Conservation (phyloP, 306 rosid genomes). For the Canavalia ensiformis region DNA sequence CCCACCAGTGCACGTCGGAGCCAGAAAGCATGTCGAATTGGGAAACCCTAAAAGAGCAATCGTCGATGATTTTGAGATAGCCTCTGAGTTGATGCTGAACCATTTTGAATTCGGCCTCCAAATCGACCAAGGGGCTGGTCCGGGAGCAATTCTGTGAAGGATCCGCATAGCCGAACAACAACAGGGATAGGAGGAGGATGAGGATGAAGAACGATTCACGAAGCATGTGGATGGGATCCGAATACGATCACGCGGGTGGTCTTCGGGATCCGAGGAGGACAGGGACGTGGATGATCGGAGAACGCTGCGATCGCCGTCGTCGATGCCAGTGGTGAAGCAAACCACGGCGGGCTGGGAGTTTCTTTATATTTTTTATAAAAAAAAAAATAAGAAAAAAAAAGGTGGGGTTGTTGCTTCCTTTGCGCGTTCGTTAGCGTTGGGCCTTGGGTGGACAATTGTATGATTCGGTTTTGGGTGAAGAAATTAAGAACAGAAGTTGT, state of each 20-base stretch:
- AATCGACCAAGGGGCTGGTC: conserved; percentile 55
- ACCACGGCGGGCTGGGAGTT: not conserved
- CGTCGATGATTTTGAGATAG: conserved; percentile 63
- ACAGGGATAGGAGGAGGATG: conserved; percentile 31
- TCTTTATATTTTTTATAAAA: not conserved
- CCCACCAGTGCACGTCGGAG: conserved; percentile 84
- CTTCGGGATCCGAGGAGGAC: not conserved
- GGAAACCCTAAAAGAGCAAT: conserved; percentile 86
- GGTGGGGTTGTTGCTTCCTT: not conserved
- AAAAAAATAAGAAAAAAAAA: not conserved
- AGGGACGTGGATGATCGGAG: conserved; percentile 40
- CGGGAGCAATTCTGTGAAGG: conserved; percentile 60
- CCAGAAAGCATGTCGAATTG: conserved; percentile 88
- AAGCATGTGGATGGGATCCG: conserved; percentile 69
- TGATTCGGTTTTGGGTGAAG: conserved; percentile 10
- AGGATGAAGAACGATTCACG: conserved; percentile 48
- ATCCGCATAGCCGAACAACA: conserved; percentile 63
- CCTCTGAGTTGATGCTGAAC: conserved; percentile 92
- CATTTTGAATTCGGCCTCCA: conserved; percentile 69
- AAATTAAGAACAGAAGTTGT: conserved; percentile 10
- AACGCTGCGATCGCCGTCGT: conserved; percentile 51
- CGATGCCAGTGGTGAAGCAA: not conserved
- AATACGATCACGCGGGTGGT: not conserved
- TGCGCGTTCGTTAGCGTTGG: conserved; percentile 21
- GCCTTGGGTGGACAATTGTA: not conserved